phyloP scores from a whole-genome alignment of 169 alveolate genomes.

The Plasmodium adleri region DNA sequence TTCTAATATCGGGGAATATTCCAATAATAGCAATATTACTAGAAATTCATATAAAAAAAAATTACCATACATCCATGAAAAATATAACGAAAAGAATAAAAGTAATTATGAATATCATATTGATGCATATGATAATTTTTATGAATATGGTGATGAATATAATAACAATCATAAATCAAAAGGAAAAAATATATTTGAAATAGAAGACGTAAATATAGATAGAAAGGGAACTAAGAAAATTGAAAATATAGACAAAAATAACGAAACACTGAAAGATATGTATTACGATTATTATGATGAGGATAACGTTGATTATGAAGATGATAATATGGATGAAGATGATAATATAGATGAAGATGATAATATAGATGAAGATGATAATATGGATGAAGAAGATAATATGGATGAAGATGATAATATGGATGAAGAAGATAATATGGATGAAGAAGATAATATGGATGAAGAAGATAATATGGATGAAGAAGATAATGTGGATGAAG shows the following conservation, averaged over 20 bases:
- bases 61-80: not conserved
- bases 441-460: not conserved
- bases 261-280: constrained; percentile 4
- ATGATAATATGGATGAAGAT: not conserved
- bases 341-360: constrained; percentile 12
- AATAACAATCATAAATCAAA: not conserved
- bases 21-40: constrained; percentile 40
- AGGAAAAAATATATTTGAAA: not conserved
- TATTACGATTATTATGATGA: constrained; percentile 5
- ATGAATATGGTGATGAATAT: constrained; percentile 7
- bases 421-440: not conserved
- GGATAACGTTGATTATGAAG: not conserved
- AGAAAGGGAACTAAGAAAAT: not conserved
- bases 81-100: not conserved
- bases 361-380: not conserved
- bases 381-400: constrained; percentile 4
- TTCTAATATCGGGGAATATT: constrained; percentile 34
- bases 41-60: constrained; percentile 13
- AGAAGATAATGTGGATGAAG: not conserved
- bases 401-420: not conserved
- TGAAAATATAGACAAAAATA: not conserved
- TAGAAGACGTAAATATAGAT: constrained; percentile 2
- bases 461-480: not conserved
- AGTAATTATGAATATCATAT: constrained; percentile 18
- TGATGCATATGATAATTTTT: constrained; percentile 9